Conservation (phyloP, 148 eudicot genomes). For the Rhododendron kiyosumense region DNA sequence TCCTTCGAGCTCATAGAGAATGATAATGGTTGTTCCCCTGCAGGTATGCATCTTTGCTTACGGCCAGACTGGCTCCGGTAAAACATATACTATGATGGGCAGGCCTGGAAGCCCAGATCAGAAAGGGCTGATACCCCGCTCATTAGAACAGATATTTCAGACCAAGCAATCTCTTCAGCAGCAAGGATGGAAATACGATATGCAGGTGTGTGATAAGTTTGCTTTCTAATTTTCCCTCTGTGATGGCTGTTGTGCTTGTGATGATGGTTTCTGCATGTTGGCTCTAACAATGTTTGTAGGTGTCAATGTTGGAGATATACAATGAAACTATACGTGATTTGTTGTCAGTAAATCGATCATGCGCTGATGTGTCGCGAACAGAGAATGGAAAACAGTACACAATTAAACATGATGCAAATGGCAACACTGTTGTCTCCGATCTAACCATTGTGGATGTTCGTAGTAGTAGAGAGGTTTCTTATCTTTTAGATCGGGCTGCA, state of each 20-base stretch:
- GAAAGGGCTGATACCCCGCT: constrained; percentile 92
- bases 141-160: constrained; percentile 85
- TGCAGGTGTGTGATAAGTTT: constrained; percentile 57
- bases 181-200: constrained; percentile 96
- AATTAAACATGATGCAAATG: constrained; percentile 85
- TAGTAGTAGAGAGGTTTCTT: constrained; percentile 81
- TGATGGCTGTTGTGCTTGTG: background rate
- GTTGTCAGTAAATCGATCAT: constrained; percentile 48
- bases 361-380: constrained; percentile 30
- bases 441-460: constrained; percentile 81
- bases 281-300: constrained; percentile 36
- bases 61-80: constrained; percentile 99
- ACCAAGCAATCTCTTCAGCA: constrained; percentile 65
- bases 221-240: background rate
- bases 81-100: constrained; percentile 98
- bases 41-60: constrained; percentile 97
- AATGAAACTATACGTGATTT: constrained; percentile 91
- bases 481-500: constrained; percentile 84
- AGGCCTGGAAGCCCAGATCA: constrained; percentile 58
- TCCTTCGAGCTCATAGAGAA: constrained; percentile 1
- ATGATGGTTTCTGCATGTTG: background rate
- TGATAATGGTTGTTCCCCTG: constrained; percentile 7
- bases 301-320: constrained; percentile 95
- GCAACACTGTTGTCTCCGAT: constrained; percentile 91
- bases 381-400: constrained; percentile 79